Percentiles rank a stretch among this genome's conserved stretches.
phyloP scores from a whole-genome alignment of 192 early-diverging fungal species.

The Gaertneriomyces semiglobifer region DNA sequence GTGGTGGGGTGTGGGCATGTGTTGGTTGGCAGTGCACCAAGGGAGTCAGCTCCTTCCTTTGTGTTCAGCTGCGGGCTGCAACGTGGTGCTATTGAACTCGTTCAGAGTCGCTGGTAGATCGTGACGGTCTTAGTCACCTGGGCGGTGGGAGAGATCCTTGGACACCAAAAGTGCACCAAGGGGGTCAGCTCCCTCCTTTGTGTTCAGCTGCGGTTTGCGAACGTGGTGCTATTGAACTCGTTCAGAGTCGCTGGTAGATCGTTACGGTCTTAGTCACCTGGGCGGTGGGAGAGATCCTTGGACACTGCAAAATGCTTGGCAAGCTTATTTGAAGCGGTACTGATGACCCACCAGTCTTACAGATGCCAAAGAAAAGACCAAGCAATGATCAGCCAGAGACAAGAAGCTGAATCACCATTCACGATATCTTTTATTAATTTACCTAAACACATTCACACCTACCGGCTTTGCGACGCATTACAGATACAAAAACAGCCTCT shows the following conservation, averaged over 20 bases:
- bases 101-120: slow-evolving; percentile 7
- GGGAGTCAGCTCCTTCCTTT: slow-evolving; percentile 2
- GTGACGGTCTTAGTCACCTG: slow-evolving; percentile 4
- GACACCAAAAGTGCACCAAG: slow-evolving; percentile 5
- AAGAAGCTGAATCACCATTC: too few relatives aligned
- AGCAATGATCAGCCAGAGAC: too few relatives aligned
- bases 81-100: slow-evolving; percentile 1
- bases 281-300: slow-evolving; percentile 6
- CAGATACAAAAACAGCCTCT: too few relatives aligned
- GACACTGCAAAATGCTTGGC: not conserved
- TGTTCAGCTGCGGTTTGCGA: slow-evolving; percentile 2
- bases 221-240: slow-evolving; percentile 1
- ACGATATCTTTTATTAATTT: too few relatives aligned
- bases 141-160: slow-evolving; percentile 6
- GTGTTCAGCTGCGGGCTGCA: not conserved
- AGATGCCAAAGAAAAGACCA: too few relatives aligned
- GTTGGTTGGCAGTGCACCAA: not conserved
- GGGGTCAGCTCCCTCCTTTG: slow-evolving; percentile 3
- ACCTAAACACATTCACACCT: too few relatives aligned
- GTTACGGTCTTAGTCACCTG: slow-evolving; percentile 7
- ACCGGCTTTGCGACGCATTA: too few relatives aligned
- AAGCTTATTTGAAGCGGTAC: too few relatives aligned
- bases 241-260: slow-evolving; percentile 7
- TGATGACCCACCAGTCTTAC: too few relatives aligned
- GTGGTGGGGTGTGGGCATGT: not conserved